Base-by-base conservation (phyloP, 257 asterid species). In the Paraleonurus japonicus region DNA sequence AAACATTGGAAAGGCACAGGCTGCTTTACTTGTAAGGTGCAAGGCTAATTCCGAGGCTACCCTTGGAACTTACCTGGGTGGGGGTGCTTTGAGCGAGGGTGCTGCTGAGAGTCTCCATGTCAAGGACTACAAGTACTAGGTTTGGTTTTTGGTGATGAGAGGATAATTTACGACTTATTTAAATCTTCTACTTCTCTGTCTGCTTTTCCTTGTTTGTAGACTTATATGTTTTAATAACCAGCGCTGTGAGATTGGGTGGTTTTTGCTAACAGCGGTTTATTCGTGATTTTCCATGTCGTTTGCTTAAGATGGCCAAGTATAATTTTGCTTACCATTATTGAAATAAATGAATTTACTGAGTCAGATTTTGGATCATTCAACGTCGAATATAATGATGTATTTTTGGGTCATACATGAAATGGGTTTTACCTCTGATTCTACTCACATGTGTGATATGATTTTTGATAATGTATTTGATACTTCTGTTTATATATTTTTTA, bases 51-150 rank as follows among this genome's bases (percentile, higher is more conserved):
- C 98, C 0, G 94, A 87, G 69, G 98, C 98, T 0, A 87, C 95
- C 3, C 90, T 93, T 1, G 98, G 97, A 19, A 82, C 85, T 41
- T 93, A 93, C 76, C 65, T 63, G 65, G 97, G 95, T 47, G 67
- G 80, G 7, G 50, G 78, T 11, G 54, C 81, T 4, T 76, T 86
- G 83, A 47, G 84, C 1, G 96, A 85, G 75, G 97, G 94, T 58
- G 95, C 98, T n/a, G 79, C 88, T 0, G 98, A 93, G 87, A 87
- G 95, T 88, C 96, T 92, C 73, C 96, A 92, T 30, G 96, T 92
- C 10, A 85, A 88, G 82, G 90, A 81, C 85, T 92, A 92, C 86
- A 92, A 86, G 78, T 92, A 92, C 76, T 92, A 86, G 74, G 61
- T 1, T 61, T 16, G 24, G 51, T 60, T 58, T 55, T 69, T 69